Evolutionary conservation across 345 rosid genomes (phyloP), one percentile per base, ranked within the genome.

Genomic region (Ailanthus altissimus): DNA sequence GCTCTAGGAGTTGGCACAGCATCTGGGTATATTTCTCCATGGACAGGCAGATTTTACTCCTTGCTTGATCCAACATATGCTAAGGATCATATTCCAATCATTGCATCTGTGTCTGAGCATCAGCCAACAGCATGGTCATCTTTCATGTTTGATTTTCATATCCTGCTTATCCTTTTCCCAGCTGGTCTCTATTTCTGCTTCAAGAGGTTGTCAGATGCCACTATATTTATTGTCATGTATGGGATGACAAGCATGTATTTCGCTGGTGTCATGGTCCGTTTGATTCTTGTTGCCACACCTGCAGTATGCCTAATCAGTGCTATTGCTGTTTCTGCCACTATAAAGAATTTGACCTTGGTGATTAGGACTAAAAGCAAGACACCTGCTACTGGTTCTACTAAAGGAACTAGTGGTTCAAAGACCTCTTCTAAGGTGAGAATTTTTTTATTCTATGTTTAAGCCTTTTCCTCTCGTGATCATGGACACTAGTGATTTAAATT

Each of bases 101-200:
- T 97, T 80, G 99, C 99, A 28, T 97, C 99, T 77, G 99, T 97
- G 70, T 97, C 99, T n/a, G 99, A 97, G 93, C 99, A 97, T 89
- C 99, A 97, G 84, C 99, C 99, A 47, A 97, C 99, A 1, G 99
- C 99, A 0, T 97, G 99, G 99, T 97, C 99, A 38, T 97, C 99
- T 67, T 97, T 94, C 89, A 93, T 96, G 99, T 94, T 94, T 80
- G 99, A 96, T 73, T 96, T 89, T 77, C 99, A 96, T 73, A 96
- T 93, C 77, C 86, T 96, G 78, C 98, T 96, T 80, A 89, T 96
- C 90, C 95, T 96, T 82, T 96, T 96, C 88, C 99, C 99, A 23
- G 98, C 99, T 0, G 99, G 99, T 23, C 98, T 96, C 75, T 96
- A 93, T 83, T 96, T 96, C 88, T 96, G 99, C 84, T 96, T 96